Evolutionary conservation across 2,329 filamentous ascomycete species (phyloP), one percentile per base, ranked within the genome.

Genomic region (Alternaria hordeiaustralica): DNA sequence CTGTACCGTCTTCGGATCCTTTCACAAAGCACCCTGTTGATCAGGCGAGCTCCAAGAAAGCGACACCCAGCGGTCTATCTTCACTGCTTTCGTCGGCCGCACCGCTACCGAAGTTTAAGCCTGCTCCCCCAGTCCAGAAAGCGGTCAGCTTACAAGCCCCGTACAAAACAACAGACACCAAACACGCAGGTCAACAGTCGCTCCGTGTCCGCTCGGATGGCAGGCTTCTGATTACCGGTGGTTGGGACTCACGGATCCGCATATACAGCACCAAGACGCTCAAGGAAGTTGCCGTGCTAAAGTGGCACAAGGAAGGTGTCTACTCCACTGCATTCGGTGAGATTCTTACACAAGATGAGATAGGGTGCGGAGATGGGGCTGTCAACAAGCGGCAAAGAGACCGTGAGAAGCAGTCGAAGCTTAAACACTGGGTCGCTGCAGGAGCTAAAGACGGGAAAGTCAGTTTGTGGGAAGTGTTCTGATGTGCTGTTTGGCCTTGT

Each of bases 361-460:
- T 20, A 7, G 47, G 30, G 3, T 6, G 49, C 26, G 30, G 33
- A 18, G 49, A 18, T 10, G 15, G 20, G 20, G 10, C 11, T n/a
- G 36, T 11, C 44, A 15, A 58, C 1, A 33, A 45, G 21, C 47
- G 41, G 45, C 41, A 41, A n/a, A 44, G 30, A 49, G 77, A 80
- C 57, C 68, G 83, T 21, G 79, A 79, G 23, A 71, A 78, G 49
- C 89, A 88, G 71, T 90, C 91, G 11, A 89, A 87, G 73, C 84
- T 83, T 55, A 91, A 90, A 23, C 95, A 98, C 79, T 98, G 95
- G 94, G 79, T 98, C 55, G 96, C 91, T 18, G 93, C 89, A 1
- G 96, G 96, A 2, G 92, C 92, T 59, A 99, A 98, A 79, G 96
- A 98, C 82, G 96, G 95, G 18, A 97, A 96, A 78, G 88, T 98